These are phyloP conservation scores for Talaromyces stipitatus DNA, from an alignment of 495 filamentous ascomycete genomes.

Conservation along the genomic window DNA sequence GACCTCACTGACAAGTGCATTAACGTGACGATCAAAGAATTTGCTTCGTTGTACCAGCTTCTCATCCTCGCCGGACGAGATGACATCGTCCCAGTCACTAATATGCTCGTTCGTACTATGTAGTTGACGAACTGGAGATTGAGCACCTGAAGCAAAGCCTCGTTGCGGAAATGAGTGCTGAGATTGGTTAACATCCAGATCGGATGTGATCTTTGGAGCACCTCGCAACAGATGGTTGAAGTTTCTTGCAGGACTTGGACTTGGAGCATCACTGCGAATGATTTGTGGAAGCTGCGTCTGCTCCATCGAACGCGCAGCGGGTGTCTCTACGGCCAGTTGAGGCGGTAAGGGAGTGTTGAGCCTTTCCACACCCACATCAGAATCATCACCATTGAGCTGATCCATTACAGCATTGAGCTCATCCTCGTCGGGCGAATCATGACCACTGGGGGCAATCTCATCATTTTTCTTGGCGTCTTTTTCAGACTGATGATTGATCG, in stretches of 20 bases:
- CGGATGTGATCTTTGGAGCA: slow-evolving; percentile 36
- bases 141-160: slow-evolving; percentile 28
- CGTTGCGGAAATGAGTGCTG: slow-evolving; percentile 31
- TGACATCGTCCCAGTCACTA: slow-evolving; percentile 87
- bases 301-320: slow-evolving; percentile 42
- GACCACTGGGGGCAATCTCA: slow-evolving; percentile 9
- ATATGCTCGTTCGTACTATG: slow-evolving; percentile 58
- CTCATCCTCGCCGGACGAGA: slow-evolving; percentile 73
- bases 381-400: slow-evolving; percentile 63
- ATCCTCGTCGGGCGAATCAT: slow-evolving; percentile 53
- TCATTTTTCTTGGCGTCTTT: slow-evolving; percentile 8
- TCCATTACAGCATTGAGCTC: slow-evolving; percentile 85
- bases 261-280: slow-evolving; percentile 61
- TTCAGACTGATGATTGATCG: slow-evolving; percentile 6
- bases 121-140: slow-evolving; percentile 57
- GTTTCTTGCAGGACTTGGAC: slow-evolving; percentile 62
- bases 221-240: slow-evolving; percentile 35
- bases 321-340: slow-evolving; percentile 27
- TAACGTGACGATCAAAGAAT: slow-evolving; percentile 85
- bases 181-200: slow-evolving; percentile 27
- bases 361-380: slow-evolving; percentile 63
- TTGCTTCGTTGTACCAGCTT: slow-evolving; percentile 65
- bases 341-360: slow-evolving; percentile 40
- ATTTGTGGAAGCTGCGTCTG: slow-evolving; percentile 49
- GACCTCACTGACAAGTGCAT: slow-evolving; percentile 73